Conservation (phyloP, 345 rosid species). For the Erucastrum elatum region DNA sequence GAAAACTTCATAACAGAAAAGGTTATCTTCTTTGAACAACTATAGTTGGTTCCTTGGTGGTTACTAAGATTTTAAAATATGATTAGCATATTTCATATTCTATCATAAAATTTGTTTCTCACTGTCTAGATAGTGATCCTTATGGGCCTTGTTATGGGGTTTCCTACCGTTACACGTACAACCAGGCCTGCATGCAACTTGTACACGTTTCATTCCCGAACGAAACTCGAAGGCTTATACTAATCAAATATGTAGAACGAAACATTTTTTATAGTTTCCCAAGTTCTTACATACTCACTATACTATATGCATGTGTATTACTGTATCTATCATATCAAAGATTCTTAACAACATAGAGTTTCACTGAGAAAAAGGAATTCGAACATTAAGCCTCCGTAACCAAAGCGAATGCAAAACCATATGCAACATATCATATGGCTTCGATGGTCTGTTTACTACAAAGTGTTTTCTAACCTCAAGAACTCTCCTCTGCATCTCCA, state of each 20-base stretch:
- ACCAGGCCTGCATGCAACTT: neutral
- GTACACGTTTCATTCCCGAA: neutral
- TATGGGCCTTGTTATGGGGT: conserved; percentile 17
- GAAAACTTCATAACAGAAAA: neutral
- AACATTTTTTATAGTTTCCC: neutral
- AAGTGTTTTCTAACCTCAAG: conserved; percentile 53
- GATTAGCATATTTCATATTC: neutral
- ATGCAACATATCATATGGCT: conserved; percentile 60
- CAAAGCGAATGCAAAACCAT: conserved; percentile 73
- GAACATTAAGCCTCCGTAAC: conserved; percentile 63
- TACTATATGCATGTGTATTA: neutral
- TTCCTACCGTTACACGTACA: neutral
- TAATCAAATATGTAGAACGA: neutral
- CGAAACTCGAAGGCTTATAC: neutral
- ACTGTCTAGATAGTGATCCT: neutral
- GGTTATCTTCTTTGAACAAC: neutral
- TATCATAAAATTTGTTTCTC: no score
- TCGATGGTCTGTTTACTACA: conserved; percentile 52
- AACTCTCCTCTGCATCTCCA: conserved; percentile 46
- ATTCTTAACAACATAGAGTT: neutral
- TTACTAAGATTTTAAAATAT: neutral
- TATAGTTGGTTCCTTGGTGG: neutral
- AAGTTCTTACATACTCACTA: neutral
- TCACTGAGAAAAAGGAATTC: conserved; percentile 31
- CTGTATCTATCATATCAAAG: neutral